Evolutionary conservation across 352 stramenopile species (phyloP).

Genomic region (Phytopythium delawarense): DNA sequence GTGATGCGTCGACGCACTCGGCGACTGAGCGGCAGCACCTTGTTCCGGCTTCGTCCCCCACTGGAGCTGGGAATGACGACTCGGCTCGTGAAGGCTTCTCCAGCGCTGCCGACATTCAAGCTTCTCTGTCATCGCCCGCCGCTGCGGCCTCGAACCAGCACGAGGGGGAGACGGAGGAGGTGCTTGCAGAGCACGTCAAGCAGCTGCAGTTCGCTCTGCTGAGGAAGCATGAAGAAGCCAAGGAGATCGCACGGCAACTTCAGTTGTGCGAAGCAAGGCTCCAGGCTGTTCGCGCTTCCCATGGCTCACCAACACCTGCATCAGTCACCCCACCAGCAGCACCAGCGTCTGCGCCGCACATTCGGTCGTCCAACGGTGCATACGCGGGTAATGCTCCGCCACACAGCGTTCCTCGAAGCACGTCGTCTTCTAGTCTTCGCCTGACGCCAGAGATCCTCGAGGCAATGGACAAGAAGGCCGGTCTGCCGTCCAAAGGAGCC

Average conservation of each 20-base stretch:
- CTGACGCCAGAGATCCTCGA: slow-evolving; percentile 55
- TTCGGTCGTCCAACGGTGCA: not conserved
- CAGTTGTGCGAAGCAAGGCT: slow-evolving; percentile 53
- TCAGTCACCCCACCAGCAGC: not conserved
- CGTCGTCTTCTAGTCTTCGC: slow-evolving; percentile 33
- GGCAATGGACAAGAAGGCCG: slow-evolving; percentile 51
- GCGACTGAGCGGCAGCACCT: not conserved
- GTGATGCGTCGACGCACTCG: not conserved
- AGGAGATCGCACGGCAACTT: slow-evolving; percentile 54
- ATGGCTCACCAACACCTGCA: not conserved
- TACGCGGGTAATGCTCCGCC: not conserved
- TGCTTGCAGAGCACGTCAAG: slow-evolving; percentile 62
- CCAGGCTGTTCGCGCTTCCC: slow-evolving; percentile 24
- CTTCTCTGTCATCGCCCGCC: not conserved
- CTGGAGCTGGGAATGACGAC: slow-evolving; percentile 7
- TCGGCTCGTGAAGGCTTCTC: not conserved
- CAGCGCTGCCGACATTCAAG: not conserved
- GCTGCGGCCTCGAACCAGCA: slow-evolving; percentile 50
- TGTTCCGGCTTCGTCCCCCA: not conserved
- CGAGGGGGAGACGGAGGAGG: slow-evolving; percentile 54
- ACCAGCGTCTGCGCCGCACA: not conserved
- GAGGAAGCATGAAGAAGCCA: slow-evolving; percentile 78
- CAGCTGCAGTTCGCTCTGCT: slow-evolving; percentile 57
- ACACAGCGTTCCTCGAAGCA: slow-evolving; percentile 5
- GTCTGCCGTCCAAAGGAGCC: slow-evolving; percentile 36